Base-by-base conservation (phyloP, 345 rosid species). In the Eucalyptus caleyi region DNA sequence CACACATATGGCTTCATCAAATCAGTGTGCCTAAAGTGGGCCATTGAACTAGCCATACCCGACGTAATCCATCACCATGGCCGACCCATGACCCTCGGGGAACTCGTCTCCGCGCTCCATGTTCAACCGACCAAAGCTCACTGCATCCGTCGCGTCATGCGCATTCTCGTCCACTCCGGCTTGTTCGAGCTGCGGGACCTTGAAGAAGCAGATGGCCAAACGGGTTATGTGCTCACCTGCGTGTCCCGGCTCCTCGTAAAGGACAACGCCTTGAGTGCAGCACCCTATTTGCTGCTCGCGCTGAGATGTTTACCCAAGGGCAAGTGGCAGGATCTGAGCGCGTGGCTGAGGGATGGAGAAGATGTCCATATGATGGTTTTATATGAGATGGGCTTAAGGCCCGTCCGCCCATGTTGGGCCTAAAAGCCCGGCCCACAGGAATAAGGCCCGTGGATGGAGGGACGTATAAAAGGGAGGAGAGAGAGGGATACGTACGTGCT, bases 21-120 rank as follows among this genome's bases (percentile, higher is more conserved):
- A 44, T 92, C 94, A 30, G 90, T 90, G 92, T 90, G 94, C 4
- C 34, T 95, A 5, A 93, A 91, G 83, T 90, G 92, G 49, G 95
- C 92, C 19, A 62, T 95, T 56, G 80, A 94, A 11, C 81, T 93
- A 19, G 88, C 90, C 53, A 93, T 95, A 59, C 93, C 94, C 1
- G 95, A 93, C 21, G 42, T 89, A 86, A 90, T 94, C 92, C 92
- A 92, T 60, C 67, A 26, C 49, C 94, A 93, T 81, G 92, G 91
- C 51, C 59, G 60, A 16, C 93, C 95, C 91, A 93, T 94, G 88
- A 90, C 89, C 10, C 87, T 90, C 15, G 51, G 90, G 1, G 90
- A 94, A 51, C 89, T 95, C 3, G 89, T 87, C 44, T 65, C 89
- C 1, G 88, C 90, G 14, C 87, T 94, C 2, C 32, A 27, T 4